Percentiles rank a stretch among this genome's conserved stretches.
phyloP scores from a whole-genome alignment of 495 filamentous ascomycete genomes.

The Xylaria acuta region DNA sequence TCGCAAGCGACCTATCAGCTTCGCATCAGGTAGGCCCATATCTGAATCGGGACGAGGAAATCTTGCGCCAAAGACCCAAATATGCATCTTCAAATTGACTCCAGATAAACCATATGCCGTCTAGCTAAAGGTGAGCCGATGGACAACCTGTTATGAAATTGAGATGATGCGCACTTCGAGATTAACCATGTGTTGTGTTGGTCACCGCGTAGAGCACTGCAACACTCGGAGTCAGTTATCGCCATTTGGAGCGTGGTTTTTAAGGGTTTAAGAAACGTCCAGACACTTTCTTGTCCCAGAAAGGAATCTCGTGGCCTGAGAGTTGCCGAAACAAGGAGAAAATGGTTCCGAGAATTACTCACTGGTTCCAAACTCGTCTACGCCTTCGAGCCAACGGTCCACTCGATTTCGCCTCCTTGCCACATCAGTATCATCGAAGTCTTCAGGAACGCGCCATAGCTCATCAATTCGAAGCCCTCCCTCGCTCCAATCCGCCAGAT shows the following conservation, averaged over 20 bases:
- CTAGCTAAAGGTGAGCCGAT: too few species aligned
- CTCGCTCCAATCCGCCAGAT: constrained; percentile 49
- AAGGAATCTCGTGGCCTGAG: too few species aligned
- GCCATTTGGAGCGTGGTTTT: too few species aligned
- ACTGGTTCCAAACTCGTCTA: constrained; percentile 57
- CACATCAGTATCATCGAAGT: constrained; percentile 37
- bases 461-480: constrained; percentile 50
- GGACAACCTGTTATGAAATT: neutral
- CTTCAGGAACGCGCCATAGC: constrained; percentile 50
- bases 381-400: constrained; percentile 51
- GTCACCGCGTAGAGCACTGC: constrained; percentile 58
- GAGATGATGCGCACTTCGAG: neutral
- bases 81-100: neutral
- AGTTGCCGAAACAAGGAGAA: too few species aligned
- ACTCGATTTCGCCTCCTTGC: constrained; percentile 42
- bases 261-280: too few species aligned
- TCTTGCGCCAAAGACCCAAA: neutral
- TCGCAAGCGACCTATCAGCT: neutral
- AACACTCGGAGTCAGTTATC: too few species aligned
- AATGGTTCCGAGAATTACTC: too few species aligned
- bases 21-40: neutral
- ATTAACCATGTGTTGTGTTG: constrained; percentile 48
- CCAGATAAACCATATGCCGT: neutral
- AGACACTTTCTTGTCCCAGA: too few species aligned
- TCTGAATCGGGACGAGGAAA: neutral